phyloP scores from a whole-genome alignment of 2,329 filamentous ascomycete genomes.

The Colletotrichum spinosum region DNA sequence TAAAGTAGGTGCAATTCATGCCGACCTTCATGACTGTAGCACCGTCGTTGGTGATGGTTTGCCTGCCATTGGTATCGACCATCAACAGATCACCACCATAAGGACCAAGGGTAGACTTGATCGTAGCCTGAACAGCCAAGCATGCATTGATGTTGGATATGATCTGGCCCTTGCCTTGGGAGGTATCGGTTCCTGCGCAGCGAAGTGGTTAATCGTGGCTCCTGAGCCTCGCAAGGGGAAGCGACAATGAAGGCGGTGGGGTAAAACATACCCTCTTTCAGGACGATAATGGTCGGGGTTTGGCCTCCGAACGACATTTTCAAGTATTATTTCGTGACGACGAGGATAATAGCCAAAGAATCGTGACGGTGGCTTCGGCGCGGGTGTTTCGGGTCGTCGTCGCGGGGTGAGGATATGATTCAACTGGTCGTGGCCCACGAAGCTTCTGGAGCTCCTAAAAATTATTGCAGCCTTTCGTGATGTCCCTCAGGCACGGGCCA shows the following conservation, averaged over 20 bases:
- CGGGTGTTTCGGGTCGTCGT: conserved; percentile 22
- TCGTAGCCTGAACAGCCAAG: conserved; percentile 92
- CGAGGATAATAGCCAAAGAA: not conserved
- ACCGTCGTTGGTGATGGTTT: conserved; percentile 99
- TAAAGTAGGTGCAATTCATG: not conserved
- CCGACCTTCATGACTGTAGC: conserved; percentile 98
- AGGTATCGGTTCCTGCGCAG: conserved; percentile 87
- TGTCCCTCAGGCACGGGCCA: conserved; percentile 40
- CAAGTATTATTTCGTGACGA: conserved; percentile 33
- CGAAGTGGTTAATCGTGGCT: conserved; percentile 37
- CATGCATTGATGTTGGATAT: conserved; percentile 99
- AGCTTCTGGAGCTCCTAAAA: conserved; percentile 62
- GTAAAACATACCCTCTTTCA: conserved; percentile 85
- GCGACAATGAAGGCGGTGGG: conserved; percentile 47
- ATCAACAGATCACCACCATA: conserved; percentile 97
- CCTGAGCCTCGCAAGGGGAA: conserved; percentile 41
- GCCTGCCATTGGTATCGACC: conserved; percentile 93
- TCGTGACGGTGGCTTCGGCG: conserved; percentile 2
- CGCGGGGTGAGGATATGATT: conserved; percentile 28
- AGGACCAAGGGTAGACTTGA: conserved; percentile 94
- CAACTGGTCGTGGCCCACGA: conserved; percentile 43
- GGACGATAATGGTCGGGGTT: conserved; percentile 96
- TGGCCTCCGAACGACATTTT: conserved; percentile 97
- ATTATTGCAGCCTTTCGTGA: conserved; percentile 59
- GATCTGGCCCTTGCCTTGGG: conserved; percentile 96